Conservation (phyloP, 2,329 filamentous ascomycete genomes). For the Hymenoscyphus infarciens region DNA sequence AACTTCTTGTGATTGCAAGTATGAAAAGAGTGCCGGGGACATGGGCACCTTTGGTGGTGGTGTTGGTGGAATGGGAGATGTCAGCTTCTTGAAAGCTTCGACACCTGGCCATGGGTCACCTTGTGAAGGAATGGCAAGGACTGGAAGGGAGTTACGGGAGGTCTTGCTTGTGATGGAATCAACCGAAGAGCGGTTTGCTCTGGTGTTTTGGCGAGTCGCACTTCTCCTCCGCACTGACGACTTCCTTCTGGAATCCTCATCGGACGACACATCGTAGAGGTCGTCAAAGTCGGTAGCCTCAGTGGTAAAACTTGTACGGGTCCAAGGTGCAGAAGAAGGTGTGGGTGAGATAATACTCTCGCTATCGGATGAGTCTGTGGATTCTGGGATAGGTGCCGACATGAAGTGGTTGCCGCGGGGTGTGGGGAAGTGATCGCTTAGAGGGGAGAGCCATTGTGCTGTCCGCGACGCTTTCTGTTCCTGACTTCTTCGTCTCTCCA, state of each 20-base stretch:
- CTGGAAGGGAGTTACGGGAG: conserved; percentile 40
- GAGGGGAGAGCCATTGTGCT: conserved; percentile 40
- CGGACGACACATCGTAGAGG: conserved; percentile 75
- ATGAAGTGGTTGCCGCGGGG: conserved; percentile 65
- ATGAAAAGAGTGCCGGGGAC: conserved; percentile 69
- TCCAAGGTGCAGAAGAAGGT: conserved; percentile 59
- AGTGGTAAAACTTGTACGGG: conserved; percentile 57
- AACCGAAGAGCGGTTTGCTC: conserved; percentile 28
- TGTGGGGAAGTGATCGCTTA: conserved; percentile 63
- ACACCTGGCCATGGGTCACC: conserved; percentile 45
- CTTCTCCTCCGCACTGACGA: conserved; percentile 34
- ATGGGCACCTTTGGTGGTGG: conserved; percentile 68
- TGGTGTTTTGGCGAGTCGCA: conserved; percentile 33
- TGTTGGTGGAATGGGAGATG: conserved; percentile 59
- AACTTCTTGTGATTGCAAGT: conserved; percentile 66
- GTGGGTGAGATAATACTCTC: conserved; percentile 46
- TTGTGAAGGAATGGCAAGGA: conserved; percentile 47
- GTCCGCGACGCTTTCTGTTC: conserved; percentile 37
- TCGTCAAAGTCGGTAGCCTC: conserved; percentile 77
- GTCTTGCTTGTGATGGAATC: conserved; percentile 26
- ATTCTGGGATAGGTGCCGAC: conserved; percentile 58
- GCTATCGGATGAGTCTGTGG: conserved; percentile 52
- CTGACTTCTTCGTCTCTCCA: conserved; percentile 35
- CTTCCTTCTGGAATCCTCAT: conserved; percentile 61
- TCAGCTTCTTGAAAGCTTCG: conserved; percentile 45